Evolutionary conservation across 2,329 filamentous ascomycete species (phyloP), one percentile per base, ranked within the genome.

Genomic region (Ramularia endophylla): DNA sequence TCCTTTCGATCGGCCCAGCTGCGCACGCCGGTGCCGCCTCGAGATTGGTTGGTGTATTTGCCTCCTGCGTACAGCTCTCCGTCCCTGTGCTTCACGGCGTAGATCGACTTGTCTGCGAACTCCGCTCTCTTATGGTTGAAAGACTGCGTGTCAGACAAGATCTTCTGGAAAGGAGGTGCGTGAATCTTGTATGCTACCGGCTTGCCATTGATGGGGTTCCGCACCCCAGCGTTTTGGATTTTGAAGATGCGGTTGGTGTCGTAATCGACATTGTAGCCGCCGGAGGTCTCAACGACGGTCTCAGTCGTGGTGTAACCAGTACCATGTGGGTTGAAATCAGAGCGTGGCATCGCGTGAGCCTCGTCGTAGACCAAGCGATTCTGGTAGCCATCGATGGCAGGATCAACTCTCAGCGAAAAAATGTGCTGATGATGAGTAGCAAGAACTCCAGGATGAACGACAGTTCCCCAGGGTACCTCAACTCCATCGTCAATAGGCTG

Each of bases 401-500:
- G 62, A 60, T 75, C 64, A 44, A 77, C 52, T 41, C 72, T 64
- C 48, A 75, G 55, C 48, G 66, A 61, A 67, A 89, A 87, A 60
- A 87, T 83, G 62, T 88, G 85, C 58, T 89, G 84, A 56, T 88
- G 84, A 62, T 84, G 79, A 0, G 71, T 69, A 2, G 81, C 83
- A 25, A 87, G 74, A 12, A 83, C 81, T 31, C 81, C 80, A 0
- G 81, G 80, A 44, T 81, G 78, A 4, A 85, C 80, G 29, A 83
- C 74, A 1, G 80, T 85, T 25, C 80, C 81, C 67, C 77, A 83
- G 2, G 77, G 75, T 3, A 83, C 79, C 9, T 74, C 73, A 37
- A 80, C 60, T 11, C 76, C 78, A 44, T 81, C 74, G 43, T 84
- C 80, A 49, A 84, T 80, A 3, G 80, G 80, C 41, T 81, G 75